Base-by-base conservation (phyloP, 2,329 filamentous ascomycete genomes). In the Aspergillaceae sp. region DNA sequence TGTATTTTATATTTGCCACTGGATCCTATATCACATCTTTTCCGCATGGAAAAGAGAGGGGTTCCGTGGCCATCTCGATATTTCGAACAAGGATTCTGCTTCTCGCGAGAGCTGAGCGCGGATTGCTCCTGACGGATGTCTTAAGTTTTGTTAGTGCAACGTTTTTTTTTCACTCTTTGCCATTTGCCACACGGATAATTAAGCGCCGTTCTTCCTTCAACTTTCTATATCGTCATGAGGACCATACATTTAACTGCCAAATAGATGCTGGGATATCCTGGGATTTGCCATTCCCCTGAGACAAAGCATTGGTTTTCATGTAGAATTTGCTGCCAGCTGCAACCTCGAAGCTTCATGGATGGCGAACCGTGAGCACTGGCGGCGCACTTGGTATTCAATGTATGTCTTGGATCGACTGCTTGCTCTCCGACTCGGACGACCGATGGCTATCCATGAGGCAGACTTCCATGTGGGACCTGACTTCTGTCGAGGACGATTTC, bases 341-440 rank as follows among this genome's bases (percentile, higher is more conserved):
- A 37, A 37, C 35, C 34, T 10, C 35, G 19, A 37, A 7, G 11
- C n/a, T 19, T 19, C 19, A 19, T 19, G 19, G 35, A n/a, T 19
- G 11, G 19, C n/a, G n/a, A 19, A 37, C 35, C 5, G 10, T 37
- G 35, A 3, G n/a, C 10, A 49, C 8, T 50, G 56, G 8, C 57
- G 62, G 3, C 54, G 64, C 7, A 54, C 65, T 2, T 69, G 65
- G 65, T 68, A 66, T 42, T 64, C 60, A 0, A 55, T 69, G 44
- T 68, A 66, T 42, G 64, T 68, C 5, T 59, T 70, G 11, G 67
- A 71, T 48, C 62, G 67, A 7, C 54, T 71, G 3, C 53, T 70
- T 26, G 56, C 67, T 7, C 51, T 70, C 38, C 67, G 70, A 45
- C 53, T 71, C 1, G 68, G 68, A 2, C 55, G 68, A 6, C 67